Base-by-base conservation (phyloP, 108 stramenopile species). In the Skeletonema marinoi region DNA sequence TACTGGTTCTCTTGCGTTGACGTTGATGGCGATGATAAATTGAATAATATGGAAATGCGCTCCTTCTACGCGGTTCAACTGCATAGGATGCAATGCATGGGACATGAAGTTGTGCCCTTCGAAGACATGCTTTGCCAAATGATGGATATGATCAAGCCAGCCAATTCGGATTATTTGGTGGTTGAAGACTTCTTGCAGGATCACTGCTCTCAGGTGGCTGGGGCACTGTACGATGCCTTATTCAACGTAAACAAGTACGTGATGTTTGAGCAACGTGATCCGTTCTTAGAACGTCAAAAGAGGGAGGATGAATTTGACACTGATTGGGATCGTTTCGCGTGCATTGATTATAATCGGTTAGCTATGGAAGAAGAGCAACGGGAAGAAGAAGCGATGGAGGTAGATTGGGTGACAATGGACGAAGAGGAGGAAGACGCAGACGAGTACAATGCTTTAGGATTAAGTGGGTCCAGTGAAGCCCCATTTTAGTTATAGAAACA, bases 231-330 rank as follows among this genome's bases (percentile, higher is more conserved):
- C 81, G 97, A 98, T 83, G 97, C 96, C 8, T 81, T 99, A 33
- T 99, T 99, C 87, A 98, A 98, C 85, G 81, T 99, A 65, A 97
- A 97, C 91, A 98, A 99, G 77, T 98, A 98, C 65, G 84, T 98
- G 17, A 81, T 86, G 74, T 99, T 98, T 78, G 99, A 99, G 84
- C 94, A 95, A 70, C 81, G 98, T 1, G 99, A 99, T 85, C 98
- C 99, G 9, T 98, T 98, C 81, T 76, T 88, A 35, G 95, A 95
- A 74, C 79, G 95, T 19, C 92, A 92, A 66, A 94, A 94, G 75
- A 80, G 96, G 11, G 96, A 97, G 82, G 98, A 99, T 83, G 94
- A 95, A 66, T 97, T 97, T 79, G 96, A 96, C 31, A 93, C 92
- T 38, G 98, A 99, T 74, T 99, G 99, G 99, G 99, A 98, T 80